phyloP scores from a whole-genome alignment of 2,329 filamentous ascomycete genomes.

The Colletotrichum godetiae region DNA sequence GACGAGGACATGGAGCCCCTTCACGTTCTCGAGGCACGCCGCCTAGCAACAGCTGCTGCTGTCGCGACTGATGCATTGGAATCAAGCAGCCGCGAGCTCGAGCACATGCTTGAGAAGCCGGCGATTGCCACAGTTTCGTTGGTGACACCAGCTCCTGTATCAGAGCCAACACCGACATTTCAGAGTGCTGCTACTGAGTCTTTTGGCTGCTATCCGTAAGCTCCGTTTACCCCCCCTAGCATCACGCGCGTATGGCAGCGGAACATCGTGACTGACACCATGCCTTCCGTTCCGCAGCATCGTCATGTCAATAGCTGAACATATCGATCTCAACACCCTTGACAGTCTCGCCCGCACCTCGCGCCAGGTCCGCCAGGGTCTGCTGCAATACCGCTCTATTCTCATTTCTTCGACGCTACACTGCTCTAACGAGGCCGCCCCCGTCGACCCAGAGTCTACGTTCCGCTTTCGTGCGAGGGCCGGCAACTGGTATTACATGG shows the following conservation, averaged over 20 bases:
- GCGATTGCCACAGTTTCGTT: background rate
- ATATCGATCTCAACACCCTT: slow-evolving; percentile 88
- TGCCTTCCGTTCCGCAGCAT: slow-evolving; percentile 65
- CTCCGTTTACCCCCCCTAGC: background rate
- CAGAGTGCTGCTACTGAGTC: slow-evolving; percentile 43
- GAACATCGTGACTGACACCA: background rate
- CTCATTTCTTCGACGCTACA: slow-evolving; percentile 81
- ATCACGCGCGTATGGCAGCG: background rate
- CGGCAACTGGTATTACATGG: slow-evolving; percentile 70
- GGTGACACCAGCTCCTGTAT: background rate
- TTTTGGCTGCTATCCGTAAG: slow-evolving; percentile 51
- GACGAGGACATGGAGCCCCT: slow-evolving; percentile 37
- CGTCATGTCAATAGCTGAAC: slow-evolving; percentile 77
- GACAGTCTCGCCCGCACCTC: slow-evolving; percentile 86
- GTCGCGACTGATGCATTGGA: slow-evolving; percentile 25
- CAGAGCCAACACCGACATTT: slow-evolving; percentile 31
- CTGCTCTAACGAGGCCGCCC: slow-evolving; percentile 77
- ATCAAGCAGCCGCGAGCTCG: slow-evolving; percentile 16
- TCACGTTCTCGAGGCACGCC: slow-evolving; percentile 26
- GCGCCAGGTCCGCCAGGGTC: slow-evolving; percentile 79
- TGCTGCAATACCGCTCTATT: slow-evolving; percentile 81
- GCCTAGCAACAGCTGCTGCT: slow-evolving; percentile 23
- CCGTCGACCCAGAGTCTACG: slow-evolving; percentile 65
- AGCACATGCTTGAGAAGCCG: slow-evolving; percentile 4
- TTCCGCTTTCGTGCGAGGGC: slow-evolving; percentile 69